Base-by-base conservation (phyloP, 257 asterid species). In the Marsdenia floribunda region DNA sequence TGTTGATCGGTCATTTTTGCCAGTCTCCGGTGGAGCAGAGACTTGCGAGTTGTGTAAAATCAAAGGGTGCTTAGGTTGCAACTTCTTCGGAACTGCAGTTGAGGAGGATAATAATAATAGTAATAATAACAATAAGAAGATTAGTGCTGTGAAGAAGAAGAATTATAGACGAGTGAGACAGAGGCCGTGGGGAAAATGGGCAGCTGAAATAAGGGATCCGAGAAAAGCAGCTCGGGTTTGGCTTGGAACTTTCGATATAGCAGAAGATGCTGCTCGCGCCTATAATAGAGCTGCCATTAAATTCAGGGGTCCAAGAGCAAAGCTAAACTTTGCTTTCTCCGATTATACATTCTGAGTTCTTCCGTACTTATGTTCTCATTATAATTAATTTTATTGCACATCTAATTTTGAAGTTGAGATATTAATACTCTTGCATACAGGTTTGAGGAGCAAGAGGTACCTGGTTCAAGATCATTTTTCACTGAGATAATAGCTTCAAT, bases 401-500 rank as follows among this genome's bases (percentile, higher is more conserved):
- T 37, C 74, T 66, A 44, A 55, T 18, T 35, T 14, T 71, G 12
- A 53, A 53, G 2, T 71, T 76, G 79, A 80, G 77, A 85, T 50
- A 68, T 47, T 85, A 57, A 79, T 44, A 54, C 82, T 72, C 83
- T 49, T 84, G 55, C 79, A 64, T 71, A 79, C 94, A 96, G 99
- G 87, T 96, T 96, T 80, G 99, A 93, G 91, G 99, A 96, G 81
- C 96, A 83, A 77, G 99, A 96, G 83, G 93, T 93, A 59, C 96
- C 99, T 82, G 98, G 98, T 74, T 88, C 99, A 76, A 91, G 98
- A 82, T 96, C 99, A 24, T 96, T 96, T 87, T 96, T 96, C 87
- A 96, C 99, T 68, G 99, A 96, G 97, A 96, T 96, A 80, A 96
- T 96, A 84, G 99, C 99, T 82, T 96, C 99, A 26, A 86, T 96